Evolutionary conservation across 2,329 filamentous ascomycete genomes (phyloP).

Genomic region (Akanthomyces uredinophilus): DNA sequence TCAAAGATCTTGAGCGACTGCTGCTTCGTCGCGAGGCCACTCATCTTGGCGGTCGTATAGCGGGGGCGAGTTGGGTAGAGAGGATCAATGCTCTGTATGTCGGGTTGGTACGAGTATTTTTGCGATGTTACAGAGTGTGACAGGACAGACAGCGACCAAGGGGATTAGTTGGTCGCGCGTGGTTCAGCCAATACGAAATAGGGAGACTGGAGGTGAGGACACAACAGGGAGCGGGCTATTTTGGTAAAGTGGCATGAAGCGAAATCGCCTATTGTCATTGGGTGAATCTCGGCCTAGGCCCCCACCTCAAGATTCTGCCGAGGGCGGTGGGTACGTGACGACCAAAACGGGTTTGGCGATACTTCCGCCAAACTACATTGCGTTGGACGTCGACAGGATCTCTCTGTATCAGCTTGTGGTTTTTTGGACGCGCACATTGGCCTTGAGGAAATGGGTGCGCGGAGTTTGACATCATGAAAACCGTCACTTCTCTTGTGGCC

Average conservation of each 20-base stretch:
- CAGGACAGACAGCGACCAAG: background rate
- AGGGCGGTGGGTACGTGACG: constrained; percentile 29
- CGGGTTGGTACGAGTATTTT: background rate
- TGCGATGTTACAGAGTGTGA: background rate
- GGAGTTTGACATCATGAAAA: constrained; percentile 42
- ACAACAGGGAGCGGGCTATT: constrained; percentile 23
- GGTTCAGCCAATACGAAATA: constrained; percentile 1
- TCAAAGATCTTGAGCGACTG: constrained; percentile 97
- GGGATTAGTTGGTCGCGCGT: constrained; percentile 1
- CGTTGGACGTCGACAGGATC: background rate
- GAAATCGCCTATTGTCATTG: constrained; percentile 30
- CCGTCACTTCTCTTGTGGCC: constrained; percentile 32
- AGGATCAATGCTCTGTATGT: background rate
- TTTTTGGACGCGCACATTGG: background rate
- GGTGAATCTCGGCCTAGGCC: constrained; percentile 19
- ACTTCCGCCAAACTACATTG: background rate
- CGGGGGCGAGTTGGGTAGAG: constrained; percentile 3
- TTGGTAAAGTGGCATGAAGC: constrained; percentile 39
- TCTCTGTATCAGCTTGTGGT: background rate
- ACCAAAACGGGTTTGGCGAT: constrained; percentile 9
- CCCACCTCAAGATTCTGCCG: constrained; percentile 31
- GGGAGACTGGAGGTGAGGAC: constrained; percentile 31
- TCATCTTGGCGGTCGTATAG: constrained; percentile 45
- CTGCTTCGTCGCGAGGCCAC: constrained; percentile 75
- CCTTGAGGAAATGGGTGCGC: constrained; percentile 29